Evolutionary conservation across 805 yeast genomes (phyloP).

Genomic region (Lipomyces yamanashiensis): DNA sequence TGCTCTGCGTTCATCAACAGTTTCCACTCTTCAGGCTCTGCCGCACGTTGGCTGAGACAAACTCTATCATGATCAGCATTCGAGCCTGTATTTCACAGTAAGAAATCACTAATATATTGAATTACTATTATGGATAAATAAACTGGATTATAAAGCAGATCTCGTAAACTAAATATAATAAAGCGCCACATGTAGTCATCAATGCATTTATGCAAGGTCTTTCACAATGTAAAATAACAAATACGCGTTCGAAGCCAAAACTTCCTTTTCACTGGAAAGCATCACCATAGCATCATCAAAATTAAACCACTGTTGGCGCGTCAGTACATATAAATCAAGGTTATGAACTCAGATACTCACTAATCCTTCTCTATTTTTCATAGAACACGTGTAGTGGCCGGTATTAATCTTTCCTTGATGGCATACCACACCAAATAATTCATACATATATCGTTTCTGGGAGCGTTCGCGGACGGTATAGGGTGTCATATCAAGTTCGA

Average conservation of each 20-base stretch:
- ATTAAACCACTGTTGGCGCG: slow-evolving; percentile 68
- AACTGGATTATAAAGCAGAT: no score
- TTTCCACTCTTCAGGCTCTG: neutral
- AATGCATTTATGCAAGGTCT: slow-evolving; percentile 17
- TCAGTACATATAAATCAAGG: slow-evolving; percentile 36
- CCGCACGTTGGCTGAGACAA: no score
- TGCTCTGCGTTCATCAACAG: neutral
- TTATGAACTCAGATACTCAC: slow-evolving; percentile 36
- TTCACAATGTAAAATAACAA: slow-evolving; percentile 35
- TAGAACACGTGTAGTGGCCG: slow-evolving; percentile 87
- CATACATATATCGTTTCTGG: slow-evolving; percentile 59
- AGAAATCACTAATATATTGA: no score
- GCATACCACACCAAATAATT: slow-evolving; percentile 82
- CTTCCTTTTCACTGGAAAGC: slow-evolving; percentile 65
- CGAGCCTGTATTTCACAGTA: no score
- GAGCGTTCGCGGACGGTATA: slow-evolving; percentile 48
- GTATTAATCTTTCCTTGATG: slow-evolving; percentile 94
- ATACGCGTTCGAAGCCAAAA: slow-evolving; percentile 71
- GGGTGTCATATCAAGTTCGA: slow-evolving; percentile 69
- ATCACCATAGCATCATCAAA: slow-evolving; percentile 89
- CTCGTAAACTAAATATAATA: neutral
- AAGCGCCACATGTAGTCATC: neutral
- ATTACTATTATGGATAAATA: no score
- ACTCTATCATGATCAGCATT: neutral
- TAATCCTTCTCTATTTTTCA: slow-evolving; percentile 66